Evolutionary conservation across 2,329 filamentous ascomycete species (phyloP).

Genomic region (Ophiostoma perfectum): DNA sequence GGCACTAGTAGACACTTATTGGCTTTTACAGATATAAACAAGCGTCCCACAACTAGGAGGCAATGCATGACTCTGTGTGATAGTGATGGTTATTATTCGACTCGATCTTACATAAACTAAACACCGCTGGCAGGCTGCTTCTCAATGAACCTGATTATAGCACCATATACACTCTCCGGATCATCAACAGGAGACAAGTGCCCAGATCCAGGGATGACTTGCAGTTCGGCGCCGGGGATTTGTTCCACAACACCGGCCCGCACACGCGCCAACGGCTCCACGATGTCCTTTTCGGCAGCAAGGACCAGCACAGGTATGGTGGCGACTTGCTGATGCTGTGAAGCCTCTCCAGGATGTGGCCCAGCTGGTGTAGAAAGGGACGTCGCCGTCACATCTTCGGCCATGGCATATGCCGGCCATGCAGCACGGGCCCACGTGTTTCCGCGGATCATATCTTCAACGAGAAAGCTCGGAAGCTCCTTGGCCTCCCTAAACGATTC

Average conservation of each 20-base stretch:
- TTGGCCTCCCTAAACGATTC: neutral
- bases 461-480: neutral
- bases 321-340: neutral
- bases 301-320: neutral
- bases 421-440: neutral
- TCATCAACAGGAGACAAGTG: conserved; percentile 4
- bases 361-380: neutral
- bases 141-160: neutral
- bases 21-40: no score
- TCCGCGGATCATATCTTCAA: neutral
- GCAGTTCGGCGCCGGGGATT: neutral
- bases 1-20: no score
- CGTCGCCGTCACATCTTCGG: neutral
- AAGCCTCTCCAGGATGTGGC: no score
- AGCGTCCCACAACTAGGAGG: no score
- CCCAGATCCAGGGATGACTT: neutral
- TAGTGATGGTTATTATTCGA: no score
- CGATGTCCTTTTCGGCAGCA: neutral
- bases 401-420: neutral
- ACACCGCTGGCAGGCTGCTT: neutral
- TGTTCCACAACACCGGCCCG: neutral
- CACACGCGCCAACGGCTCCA: neutral
- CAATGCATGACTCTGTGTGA: no score
- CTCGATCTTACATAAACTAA: no score
- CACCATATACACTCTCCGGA: neutral